Base-by-base conservation (phyloP, 495 filamentous ascomycete species). In the Penicillium soppii region DNA sequence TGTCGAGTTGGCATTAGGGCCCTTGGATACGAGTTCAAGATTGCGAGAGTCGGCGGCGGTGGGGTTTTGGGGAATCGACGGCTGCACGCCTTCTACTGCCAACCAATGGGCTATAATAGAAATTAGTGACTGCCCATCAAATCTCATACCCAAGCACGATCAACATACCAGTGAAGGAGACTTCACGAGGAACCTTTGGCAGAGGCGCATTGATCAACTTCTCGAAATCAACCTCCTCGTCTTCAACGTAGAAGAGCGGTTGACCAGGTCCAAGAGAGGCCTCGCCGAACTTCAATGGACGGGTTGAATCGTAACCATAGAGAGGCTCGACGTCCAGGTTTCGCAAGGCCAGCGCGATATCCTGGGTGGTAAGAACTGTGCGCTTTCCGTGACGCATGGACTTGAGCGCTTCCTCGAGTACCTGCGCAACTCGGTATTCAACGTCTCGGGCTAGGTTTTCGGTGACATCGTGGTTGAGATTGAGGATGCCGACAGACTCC, bases 161-260 rank as follows among this genome's bases (percentile, higher is more conserved):
- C 22, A 15, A 63, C 77, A 58, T 70, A 95, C 91, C 85, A 7
- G 94, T 97, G 61, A 96, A 91, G 21, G 84, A 86, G 30, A 92
- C 85, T 62, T 98, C 94, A n/a, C 91, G 74, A 5, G 94, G 95
- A 10, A 98, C 91, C 61, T 92, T 97, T 6, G 94, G 94, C 49
- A 98, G 71, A 5, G 94, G 90, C 33, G 88, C 88, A 73, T 98
- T 98, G 65, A 98, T 97, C 56, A 98, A 71, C 72, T 97, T 97
- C 72, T 98, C 94, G 63, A 98, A 97, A 65, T 98, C 94, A 23
- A 97, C 86, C 74, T 98, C 94, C 61, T 98, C 94, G 70, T 98
- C 94, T 64, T 98, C 95, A 23, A 98, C 87, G 61, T 98, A 98
- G 75, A 89, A 98, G 12, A 98, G 76, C 32, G 92, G 91, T 67